Percentiles rank a stretch among this genome's conserved stretches.
Conservation (phyloP, 495 filamentous ascomycete genomes). For the Apiosordaria backusii region DNA sequence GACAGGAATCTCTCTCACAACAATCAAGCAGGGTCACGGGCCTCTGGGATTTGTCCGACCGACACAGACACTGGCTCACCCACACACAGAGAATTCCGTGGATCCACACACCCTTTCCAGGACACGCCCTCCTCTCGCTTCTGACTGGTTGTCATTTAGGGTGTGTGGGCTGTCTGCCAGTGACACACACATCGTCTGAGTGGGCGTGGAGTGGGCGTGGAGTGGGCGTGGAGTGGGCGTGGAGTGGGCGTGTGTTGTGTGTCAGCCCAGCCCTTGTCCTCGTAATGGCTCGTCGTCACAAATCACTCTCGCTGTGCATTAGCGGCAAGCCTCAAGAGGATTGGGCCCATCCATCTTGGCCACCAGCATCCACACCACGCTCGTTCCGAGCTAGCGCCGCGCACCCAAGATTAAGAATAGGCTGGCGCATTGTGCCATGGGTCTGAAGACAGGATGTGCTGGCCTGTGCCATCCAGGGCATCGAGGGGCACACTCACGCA, state of each 20-base stretch:
- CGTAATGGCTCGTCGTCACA: slow-evolving; percentile 34
- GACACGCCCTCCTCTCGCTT: background rate
- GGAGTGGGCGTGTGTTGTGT: slow-evolving; percentile 28
- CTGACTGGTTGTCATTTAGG: background rate
- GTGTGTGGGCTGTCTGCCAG: slow-evolving; percentile 10
- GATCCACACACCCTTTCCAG: background rate
- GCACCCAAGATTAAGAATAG: slow-evolving; percentile 36
- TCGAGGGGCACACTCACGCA: slow-evolving; percentile 9
- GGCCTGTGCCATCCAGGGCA: slow-evolving; percentile 25
- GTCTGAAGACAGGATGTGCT: slow-evolving; percentile 28
- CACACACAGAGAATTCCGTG: slow-evolving; percentile 1
- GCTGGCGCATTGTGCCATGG: slow-evolving; percentile 31
- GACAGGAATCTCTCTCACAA: slow-evolving; percentile 13
- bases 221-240: too few relatives aligned
- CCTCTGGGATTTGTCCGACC: slow-evolving; percentile 28
- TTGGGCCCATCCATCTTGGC: slow-evolving; percentile 23
- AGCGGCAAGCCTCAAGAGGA: slow-evolving; percentile 29
- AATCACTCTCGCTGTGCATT: slow-evolving; percentile 30
- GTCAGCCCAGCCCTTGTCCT: slow-evolving; percentile 34
- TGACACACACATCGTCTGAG: slow-evolving; percentile 32
- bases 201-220: slow-evolving; percentile 1
- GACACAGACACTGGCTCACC: slow-evolving; percentile 8
- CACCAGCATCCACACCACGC: slow-evolving; percentile 25
- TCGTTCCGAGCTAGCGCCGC: slow-evolving; percentile 27
- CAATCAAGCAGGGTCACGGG: slow-evolving; percentile 38